A percentile compares a stretch with the other conserved stretches of the same genome.
phyloP scores from a whole-genome alignment of 2,329 filamentous ascomycete genomes.

The Paecilomyces sp. region DNA sequence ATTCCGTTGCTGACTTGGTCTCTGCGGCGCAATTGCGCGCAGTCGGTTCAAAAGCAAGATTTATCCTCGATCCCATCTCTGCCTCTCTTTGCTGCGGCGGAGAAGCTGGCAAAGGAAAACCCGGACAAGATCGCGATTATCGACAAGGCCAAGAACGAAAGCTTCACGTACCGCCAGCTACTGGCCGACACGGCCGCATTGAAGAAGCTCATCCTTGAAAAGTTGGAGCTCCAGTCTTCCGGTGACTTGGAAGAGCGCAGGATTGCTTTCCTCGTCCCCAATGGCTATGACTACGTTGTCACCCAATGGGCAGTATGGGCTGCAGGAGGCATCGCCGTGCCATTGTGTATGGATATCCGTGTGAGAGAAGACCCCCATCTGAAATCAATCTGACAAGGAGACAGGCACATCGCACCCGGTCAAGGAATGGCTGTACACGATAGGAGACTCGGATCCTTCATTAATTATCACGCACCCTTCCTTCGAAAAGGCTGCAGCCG shows the following conservation, averaged over 20 bases:
- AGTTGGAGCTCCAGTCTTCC: slow-evolving; percentile 15
- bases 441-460: slow-evolving; percentile 35
- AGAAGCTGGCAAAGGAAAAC: slow-evolving; percentile 24
- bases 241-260: slow-evolving; percentile 30
- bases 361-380: neutral
- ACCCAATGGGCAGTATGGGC: slow-evolving; percentile 39
- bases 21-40: neutral
- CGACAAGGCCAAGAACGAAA: slow-evolving; percentile 29
- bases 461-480: slow-evolving; percentile 33
- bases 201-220: slow-evolving; percentile 28
- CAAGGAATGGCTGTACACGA: slow-evolving; percentile 35
- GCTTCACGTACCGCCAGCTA: slow-evolving; percentile 34
- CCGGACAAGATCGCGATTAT: slow-evolving; percentile 31
- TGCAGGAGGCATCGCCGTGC: slow-evolving; percentile 36
- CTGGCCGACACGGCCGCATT: slow-evolving; percentile 30
- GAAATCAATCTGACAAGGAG: slow-evolving; percentile 3
- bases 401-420: slow-evolving; percentile 35
- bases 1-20: neutral
- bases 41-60: slow-evolving; percentile 2
- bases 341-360: slow-evolving; percentile 28
- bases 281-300: slow-evolving; percentile 36
- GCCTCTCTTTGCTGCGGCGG: slow-evolving; percentile 33
- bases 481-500: slow-evolving; percentile 26
- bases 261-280: slow-evolving; percentile 32
- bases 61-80: slow-evolving; percentile 28